These are phyloP conservation scores for Clonostachys sp. DNA, from an alignment of 2,329 filamentous ascomycete species.

Conservation along the genomic window DNA sequence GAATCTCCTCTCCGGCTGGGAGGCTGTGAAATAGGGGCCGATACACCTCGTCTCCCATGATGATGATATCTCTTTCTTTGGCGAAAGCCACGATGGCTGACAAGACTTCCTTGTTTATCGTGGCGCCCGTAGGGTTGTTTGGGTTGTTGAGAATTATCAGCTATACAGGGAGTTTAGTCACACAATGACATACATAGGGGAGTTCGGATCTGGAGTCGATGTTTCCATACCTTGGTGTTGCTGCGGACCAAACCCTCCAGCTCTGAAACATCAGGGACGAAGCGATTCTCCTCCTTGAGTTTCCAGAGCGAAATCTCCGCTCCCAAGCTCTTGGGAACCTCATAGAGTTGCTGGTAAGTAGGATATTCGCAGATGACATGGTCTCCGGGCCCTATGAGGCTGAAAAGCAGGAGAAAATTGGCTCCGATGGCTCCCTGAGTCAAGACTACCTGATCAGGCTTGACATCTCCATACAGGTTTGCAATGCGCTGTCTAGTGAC, in stretches of 20 bases:
- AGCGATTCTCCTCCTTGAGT: constrained; percentile 58
- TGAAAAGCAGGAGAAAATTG: constrained; percentile 78
- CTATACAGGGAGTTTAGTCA: background rate
- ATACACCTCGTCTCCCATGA: constrained; percentile 80
- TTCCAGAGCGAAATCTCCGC: constrained; percentile 77
- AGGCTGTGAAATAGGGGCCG: constrained; percentile 71
- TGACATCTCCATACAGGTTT: constrained; percentile 52
- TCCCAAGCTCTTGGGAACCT: constrained; percentile 68
- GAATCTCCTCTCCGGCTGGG: constrained; percentile 40
- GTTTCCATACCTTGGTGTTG: constrained; percentile 61
- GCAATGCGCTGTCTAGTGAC: constrained; percentile 61
- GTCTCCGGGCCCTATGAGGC: constrained; percentile 67
- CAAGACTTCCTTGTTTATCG: constrained; percentile 59
- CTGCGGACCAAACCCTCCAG: constrained; percentile 59
- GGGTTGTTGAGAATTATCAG: constrained; percentile 64
- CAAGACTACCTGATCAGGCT: constrained; percentile 63
- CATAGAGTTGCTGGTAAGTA: constrained; percentile 81
- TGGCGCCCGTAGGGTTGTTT: constrained; percentile 76
- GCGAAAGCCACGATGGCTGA: constrained; percentile 60
- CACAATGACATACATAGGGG: no score
- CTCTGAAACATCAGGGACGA: constrained; percentile 62
- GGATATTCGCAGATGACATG: constrained; percentile 86
- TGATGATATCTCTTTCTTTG: constrained; percentile 53
- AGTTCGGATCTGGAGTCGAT: no score
- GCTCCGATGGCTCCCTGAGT: constrained; percentile 78